These are phyloP conservation scores for Leccinum pachyderme DNA, from an alignment of 1,284 basidiomycete genomes.

Conservation along the genomic window DNA sequence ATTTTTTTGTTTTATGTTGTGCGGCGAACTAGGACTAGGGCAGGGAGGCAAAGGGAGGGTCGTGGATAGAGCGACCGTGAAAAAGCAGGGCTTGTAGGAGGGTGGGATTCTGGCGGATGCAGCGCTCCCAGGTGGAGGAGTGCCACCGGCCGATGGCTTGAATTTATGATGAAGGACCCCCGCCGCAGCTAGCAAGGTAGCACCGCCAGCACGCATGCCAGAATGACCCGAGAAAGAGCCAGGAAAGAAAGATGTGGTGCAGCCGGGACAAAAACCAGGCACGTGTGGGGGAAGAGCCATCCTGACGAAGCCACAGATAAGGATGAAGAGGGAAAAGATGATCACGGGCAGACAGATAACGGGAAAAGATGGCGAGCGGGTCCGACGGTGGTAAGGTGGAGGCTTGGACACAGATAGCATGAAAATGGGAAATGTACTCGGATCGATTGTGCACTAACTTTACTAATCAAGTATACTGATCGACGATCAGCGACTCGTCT, in stretches of 20 bases:
- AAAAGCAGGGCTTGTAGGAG: constrained; percentile 5
- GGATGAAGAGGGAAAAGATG: too few relatives aligned
- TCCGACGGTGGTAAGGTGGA: too few relatives aligned
- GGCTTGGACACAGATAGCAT: too few relatives aligned
- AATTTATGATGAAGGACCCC: constrained; percentile 7
- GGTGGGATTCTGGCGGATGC: constrained; percentile 1
- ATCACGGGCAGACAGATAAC: too few relatives aligned
- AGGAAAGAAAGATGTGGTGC: constrained; percentile 1
- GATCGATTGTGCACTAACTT: too few relatives aligned
- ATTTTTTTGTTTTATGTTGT: too few relatives aligned
- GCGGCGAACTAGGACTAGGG: background rate
- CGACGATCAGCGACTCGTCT: too few relatives aligned
- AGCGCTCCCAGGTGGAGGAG: constrained; percentile 2
- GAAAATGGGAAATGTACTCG: too few relatives aligned
- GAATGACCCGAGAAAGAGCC: constrained; percentile 1
- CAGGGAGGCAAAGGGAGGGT: background rate
- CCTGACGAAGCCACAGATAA: too few relatives aligned
- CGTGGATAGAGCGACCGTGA: background rate
- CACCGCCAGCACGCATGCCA: background rate
- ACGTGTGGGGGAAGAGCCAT: too few relatives aligned
- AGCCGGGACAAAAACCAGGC: constrained; percentile 1
- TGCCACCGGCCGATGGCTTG: constrained; percentile 6
- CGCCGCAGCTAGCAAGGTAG: constrained; percentile 6
- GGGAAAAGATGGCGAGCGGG: too few relatives aligned
- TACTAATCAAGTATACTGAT: too few relatives aligned